Percentiles rank a stretch among this genome's conserved stretches.
Conservation (phyloP, 495 filamentous ascomycete species). For the Aspergillus haitiensis region DNA sequence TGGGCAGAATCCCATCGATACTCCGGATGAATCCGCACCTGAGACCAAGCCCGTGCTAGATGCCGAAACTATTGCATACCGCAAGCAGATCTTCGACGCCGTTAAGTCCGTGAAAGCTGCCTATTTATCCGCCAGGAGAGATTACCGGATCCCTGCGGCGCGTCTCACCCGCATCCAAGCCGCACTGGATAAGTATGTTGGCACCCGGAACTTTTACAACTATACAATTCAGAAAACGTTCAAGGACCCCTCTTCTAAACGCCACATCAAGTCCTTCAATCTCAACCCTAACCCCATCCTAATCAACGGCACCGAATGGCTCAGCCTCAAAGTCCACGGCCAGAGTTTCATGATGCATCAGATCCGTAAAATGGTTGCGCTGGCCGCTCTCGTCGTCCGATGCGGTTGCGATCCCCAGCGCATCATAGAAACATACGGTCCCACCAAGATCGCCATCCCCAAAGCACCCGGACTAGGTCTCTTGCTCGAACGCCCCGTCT, state of each 20-base stretch:
- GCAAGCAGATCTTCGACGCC: slow-evolving; percentile 52
- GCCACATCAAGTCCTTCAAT: slow-evolving; percentile 86
- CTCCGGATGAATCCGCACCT: slow-evolving; percentile 4
- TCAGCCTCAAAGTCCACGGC: slow-evolving; percentile 91
- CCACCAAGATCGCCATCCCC: slow-evolving; percentile 75
- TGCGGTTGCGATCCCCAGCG: slow-evolving; percentile 67
- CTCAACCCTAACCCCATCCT: slow-evolving; percentile 69
- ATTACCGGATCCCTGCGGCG: slow-evolving; percentile 72
- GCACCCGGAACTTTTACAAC: slow-evolving; percentile 91
- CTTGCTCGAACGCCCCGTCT: slow-evolving; percentile 85
- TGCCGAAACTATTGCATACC: slow-evolving; percentile 25
- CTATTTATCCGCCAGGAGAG: slow-evolving; percentile 72
- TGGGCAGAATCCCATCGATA: slow-evolving; percentile 6
- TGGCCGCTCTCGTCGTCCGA: slow-evolving; percentile 80
- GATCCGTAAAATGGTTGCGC: slow-evolving; percentile 97
- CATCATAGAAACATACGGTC: slow-evolving; percentile 68
- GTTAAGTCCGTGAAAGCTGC: slow-evolving; percentile 75
- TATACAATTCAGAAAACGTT: slow-evolving; percentile 86
- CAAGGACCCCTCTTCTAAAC: slow-evolving; percentile 77
- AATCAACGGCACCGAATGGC: slow-evolving; percentile 90
- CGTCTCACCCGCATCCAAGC: slow-evolving; percentile 72
- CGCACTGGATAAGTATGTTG: slow-evolving; percentile 67
- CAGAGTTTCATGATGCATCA: slow-evolving; percentile 99
- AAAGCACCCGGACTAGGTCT: slow-evolving; percentile 90
- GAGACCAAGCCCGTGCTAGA: slow-evolving; percentile 14